phyloP scores from a whole-genome alignment of 2,329 filamentous ascomycete genomes.

The Alternaria burnsii region DNA sequence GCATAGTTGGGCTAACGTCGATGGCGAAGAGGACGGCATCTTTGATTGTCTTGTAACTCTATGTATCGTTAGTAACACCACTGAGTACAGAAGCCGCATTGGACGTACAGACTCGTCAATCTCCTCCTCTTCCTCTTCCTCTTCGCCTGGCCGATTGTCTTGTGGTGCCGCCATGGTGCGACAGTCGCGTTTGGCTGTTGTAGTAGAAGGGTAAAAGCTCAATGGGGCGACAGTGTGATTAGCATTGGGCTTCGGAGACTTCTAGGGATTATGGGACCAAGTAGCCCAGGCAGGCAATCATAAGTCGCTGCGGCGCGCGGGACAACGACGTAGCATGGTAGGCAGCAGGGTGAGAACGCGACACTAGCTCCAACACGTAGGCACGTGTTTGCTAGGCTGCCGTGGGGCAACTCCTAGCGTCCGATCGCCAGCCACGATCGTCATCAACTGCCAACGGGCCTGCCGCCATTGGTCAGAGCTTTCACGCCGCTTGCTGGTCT shows the following conservation, averaged over 20 bases:
- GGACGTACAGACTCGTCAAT: slow-evolving; percentile 69
- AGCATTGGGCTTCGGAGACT: neutral
- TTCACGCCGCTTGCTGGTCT: slow-evolving; percentile 24
- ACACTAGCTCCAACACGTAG: slow-evolving; percentile 28
- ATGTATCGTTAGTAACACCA: slow-evolving; percentile 20
- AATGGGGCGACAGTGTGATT: neutral
- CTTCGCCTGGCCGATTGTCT: slow-evolving; percentile 49
- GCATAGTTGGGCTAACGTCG: slow-evolving; percentile 88
- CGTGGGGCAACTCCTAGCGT: slow-evolving; percentile 11
- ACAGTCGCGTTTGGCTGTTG: slow-evolving; percentile 1
- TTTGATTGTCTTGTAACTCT: slow-evolving; percentile 88
- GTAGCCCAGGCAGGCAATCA: neutral
- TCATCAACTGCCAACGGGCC: slow-evolving; percentile 27
- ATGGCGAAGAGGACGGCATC: slow-evolving; percentile 99
- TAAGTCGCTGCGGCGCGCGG: neutral
- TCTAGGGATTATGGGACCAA: neutral
- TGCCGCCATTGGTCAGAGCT: slow-evolving; percentile 38
- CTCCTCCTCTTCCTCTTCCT: slow-evolving; percentile 75
- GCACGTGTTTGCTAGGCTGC: slow-evolving; percentile 25
- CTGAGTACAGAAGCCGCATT: neutral
- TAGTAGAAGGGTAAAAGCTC: neutral
- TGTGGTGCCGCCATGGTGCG: slow-evolving; percentile 43
- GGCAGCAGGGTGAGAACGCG: slow-evolving; percentile 37
- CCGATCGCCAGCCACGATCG: slow-evolving; percentile 38
- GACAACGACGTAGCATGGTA: slow-evolving; percentile 29